Conservation (phyloP, 2,329 filamentous ascomycete species). For the Hypoxylon sp. region DNA sequence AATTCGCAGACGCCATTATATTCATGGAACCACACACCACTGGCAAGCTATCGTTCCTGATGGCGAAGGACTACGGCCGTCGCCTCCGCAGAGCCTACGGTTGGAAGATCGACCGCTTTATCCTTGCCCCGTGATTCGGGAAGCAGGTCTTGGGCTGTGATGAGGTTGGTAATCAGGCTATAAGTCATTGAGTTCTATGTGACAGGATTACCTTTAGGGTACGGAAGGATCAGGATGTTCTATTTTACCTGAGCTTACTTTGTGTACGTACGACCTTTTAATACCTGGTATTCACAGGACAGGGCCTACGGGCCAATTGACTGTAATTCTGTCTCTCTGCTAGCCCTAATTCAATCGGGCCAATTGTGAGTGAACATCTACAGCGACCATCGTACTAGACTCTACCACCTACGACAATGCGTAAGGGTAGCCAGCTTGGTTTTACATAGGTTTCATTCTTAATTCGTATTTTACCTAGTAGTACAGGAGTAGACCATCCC, state of each 20-base stretch:
- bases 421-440: background rate
- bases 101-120: conserved; percentile 22
- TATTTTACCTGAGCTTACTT: background rate
- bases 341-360: background rate
- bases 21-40: conserved; percentile 26
- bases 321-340: background rate
- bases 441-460: background rate
- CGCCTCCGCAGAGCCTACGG: conserved; percentile 7
- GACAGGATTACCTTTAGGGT: conserved; percentile 9
- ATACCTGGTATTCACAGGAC: background rate
- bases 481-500: background rate
- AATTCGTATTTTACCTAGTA: background rate
- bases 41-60: background rate
- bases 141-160: background rate
- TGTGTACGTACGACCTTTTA: background rate
- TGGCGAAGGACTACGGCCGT: conserved; percentile 13
- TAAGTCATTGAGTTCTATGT: background rate
- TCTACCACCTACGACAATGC: background rate
- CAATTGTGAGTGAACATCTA: background rate
- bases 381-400: background rate
- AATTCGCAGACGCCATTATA: background rate
- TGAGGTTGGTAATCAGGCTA: conserved; percentile 3
- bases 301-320: background rate
- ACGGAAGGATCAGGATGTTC: background rate
- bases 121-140: background rate